Evolutionary conservation across 2,329 filamentous ascomycete genomes (phyloP), one percentile per base, ranked within the genome.

Genomic region (Neonectria faginata): DNA sequence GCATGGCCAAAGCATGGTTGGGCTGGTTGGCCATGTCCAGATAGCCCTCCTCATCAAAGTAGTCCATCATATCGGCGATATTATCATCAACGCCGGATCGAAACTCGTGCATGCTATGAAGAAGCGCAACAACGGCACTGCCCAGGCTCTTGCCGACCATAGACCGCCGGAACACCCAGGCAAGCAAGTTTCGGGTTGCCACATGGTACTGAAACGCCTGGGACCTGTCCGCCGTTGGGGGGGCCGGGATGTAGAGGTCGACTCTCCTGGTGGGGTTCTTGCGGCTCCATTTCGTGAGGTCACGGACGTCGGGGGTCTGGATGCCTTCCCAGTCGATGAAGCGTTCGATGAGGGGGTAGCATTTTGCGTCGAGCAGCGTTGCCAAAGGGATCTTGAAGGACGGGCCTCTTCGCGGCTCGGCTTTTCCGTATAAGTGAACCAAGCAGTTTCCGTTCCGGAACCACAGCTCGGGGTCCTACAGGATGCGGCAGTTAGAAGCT

Each of bases 151-250:
- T 80, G 6, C 91, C 92, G 2, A 93, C 91, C 36, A 94, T 75
- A 0, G 92, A 87, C 64, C 86, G 86, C 3, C 86, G 82, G 61
- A 87, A 85, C 1, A 92, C 76, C 82, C 89, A 94, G 3, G 92
- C 92, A 63, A 94, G 90, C 70, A 93, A 87, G 73, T 95, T 95
- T 14, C 92, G 86, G 3, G 88, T 92, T 1, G 89, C 87, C 5
- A 93, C 74, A 70, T 93, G 89, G 75, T 91, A 91, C 41, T 82
- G 77, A 69, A 88, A 87, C 0, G 86, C 80, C 65, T 89, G 84
- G 4, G 84, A 81, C 67, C 84, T 83, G 52, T 85, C 83, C 5
- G 82, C 78, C 36, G 80, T 78, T 1, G 83, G 74, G 0, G 91
- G 90, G 1, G 90, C 82, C 2, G 91, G 88, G n/a, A 95, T 88